Conservation (phyloP, 1,284 basidiomycete genomes). For the Leccinum pallidistipes region DNA sequence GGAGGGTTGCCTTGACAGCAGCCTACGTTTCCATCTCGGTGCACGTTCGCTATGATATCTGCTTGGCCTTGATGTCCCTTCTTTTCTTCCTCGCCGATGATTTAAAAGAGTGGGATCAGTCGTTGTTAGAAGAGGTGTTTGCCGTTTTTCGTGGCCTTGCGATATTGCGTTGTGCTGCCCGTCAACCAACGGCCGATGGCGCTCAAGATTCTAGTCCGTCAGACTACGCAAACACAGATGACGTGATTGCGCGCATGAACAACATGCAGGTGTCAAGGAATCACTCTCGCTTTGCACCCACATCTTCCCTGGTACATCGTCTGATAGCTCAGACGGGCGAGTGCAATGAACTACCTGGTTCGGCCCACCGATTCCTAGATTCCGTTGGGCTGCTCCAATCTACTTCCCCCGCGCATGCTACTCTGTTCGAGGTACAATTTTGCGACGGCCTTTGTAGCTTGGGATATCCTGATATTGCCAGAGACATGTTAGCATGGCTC, state of each 20-base stretch:
- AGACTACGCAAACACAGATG: constrained; percentile 50
- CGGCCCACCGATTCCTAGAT: constrained; percentile 70
- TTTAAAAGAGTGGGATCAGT: constrained; percentile 59
- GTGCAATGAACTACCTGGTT: constrained; percentile 47
- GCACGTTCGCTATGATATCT: constrained; percentile 71
- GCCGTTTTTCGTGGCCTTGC: constrained; percentile 75
- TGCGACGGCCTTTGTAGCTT: constrained; percentile 67
- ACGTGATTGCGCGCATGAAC: constrained; percentile 62
- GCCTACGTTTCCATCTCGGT: constrained; percentile 62
- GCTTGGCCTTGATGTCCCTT: constrained; percentile 61
- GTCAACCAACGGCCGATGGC: constrained; percentile 55
- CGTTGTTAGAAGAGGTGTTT: constrained; percentile 69
- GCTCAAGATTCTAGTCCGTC: constrained; percentile 29
- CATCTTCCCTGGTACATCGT: constrained; percentile 71
- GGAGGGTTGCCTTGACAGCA: constrained; percentile 59
- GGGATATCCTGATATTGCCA: constrained; percentile 62
- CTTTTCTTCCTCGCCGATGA: constrained; percentile 71
- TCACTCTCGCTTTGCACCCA: constrained; percentile 48
- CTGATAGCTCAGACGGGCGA: constrained; percentile 57
- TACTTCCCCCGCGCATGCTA: constrained; percentile 61
- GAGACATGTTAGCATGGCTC: constrained; percentile 70
- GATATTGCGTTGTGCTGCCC: constrained; percentile 59
- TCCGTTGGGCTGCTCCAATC: constrained; percentile 63
- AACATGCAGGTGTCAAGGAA: constrained; percentile 68
- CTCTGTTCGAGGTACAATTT: constrained; percentile 67